Evolutionary conservation across 345 rosid genomes (phyloP).

Genomic region (Aethionema arabicum): DNA sequence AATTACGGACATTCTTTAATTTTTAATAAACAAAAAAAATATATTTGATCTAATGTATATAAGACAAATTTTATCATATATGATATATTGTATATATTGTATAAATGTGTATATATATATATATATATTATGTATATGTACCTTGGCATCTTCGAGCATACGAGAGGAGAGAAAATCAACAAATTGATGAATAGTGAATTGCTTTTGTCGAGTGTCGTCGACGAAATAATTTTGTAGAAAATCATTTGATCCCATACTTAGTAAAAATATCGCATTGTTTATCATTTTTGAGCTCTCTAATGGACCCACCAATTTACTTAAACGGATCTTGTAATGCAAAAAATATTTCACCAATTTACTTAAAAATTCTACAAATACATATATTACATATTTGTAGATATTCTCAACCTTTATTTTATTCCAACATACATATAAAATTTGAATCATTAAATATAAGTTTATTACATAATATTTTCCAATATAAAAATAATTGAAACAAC

Average conservation of each 20-base stretch:
- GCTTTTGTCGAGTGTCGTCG: slow-evolving; percentile 63
- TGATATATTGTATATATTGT: neutral
- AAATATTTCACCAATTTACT: slow-evolving; percentile 58
- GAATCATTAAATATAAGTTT: too few species aligned
- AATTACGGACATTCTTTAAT: too few species aligned
- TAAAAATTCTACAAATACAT: too few species aligned
- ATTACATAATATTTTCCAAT: too few species aligned
- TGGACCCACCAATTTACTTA: slow-evolving; percentile 52
- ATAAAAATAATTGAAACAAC: too few species aligned
- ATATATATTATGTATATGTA: slow-evolving; percentile 25
- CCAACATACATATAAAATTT: too few species aligned
- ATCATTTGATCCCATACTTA: slow-evolving; percentile 88
- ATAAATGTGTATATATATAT: neutral
- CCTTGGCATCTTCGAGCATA: slow-evolving; percentile 57
- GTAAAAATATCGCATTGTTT: slow-evolving; percentile 45
- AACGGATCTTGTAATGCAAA: slow-evolving; percentile 64
- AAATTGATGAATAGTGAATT: slow-evolving; percentile 54
- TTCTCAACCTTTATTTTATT: too few species aligned
- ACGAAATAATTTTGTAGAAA: slow-evolving; percentile 74
- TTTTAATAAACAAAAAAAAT: too few species aligned
- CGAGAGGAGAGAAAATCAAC: slow-evolving; percentile 51
- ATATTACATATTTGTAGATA: too few species aligned
- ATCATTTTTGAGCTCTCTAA: slow-evolving; percentile 49
- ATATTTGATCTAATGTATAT: too few species aligned
- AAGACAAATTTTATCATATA: too few species aligned